Evolutionary conservation across 305 asterid genomes (phyloP).

Genomic region (Solanum hybrid): DNA sequence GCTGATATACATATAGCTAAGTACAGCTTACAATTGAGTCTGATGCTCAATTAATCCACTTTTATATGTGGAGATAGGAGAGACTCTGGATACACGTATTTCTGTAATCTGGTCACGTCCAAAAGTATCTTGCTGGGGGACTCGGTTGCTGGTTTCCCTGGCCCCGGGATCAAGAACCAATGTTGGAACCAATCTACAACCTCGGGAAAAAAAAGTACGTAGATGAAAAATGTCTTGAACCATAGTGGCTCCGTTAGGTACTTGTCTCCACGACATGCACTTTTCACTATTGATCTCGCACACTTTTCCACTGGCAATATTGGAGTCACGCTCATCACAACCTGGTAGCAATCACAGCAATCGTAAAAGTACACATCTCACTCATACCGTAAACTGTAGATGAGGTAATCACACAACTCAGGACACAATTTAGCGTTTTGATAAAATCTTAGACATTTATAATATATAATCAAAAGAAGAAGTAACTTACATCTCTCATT

Average conservation of each 20-base stretch:
- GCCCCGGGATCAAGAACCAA: conserved; percentile 34
- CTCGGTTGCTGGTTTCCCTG: conserved; percentile 28
- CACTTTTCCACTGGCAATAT: conserved; percentile 23
- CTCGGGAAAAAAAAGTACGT: conserved; percentile 33
- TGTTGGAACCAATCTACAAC: conserved; percentile 38
- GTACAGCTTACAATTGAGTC: background rate
- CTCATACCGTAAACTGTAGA: background rate
- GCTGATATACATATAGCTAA: background rate
- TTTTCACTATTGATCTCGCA: conserved; percentile 34
- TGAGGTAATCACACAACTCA: background rate
- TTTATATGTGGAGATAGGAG: conserved; percentile 44
- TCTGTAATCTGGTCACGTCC: conserved; percentile 33
- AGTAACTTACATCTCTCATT: conserved; percentile 44
- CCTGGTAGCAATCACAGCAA: conserved; percentile 16
- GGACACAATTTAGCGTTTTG: background rate
- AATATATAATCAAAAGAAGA: background rate
- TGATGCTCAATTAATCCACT: conserved; percentile 8
- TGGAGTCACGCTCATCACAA: conserved; percentile 29
- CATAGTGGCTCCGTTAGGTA: conserved; percentile 42
- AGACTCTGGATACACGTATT: conserved; percentile 45
- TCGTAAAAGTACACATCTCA: background rate
- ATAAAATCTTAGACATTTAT: background rate
- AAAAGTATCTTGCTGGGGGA: conserved; percentile 41
- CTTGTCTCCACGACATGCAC: conserved; percentile 58
- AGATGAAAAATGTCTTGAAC: conserved; percentile 19